phyloP scores from a whole-genome alignment of 192 early-diverging fungal genomes.

The Dissophora globulifera region DNA sequence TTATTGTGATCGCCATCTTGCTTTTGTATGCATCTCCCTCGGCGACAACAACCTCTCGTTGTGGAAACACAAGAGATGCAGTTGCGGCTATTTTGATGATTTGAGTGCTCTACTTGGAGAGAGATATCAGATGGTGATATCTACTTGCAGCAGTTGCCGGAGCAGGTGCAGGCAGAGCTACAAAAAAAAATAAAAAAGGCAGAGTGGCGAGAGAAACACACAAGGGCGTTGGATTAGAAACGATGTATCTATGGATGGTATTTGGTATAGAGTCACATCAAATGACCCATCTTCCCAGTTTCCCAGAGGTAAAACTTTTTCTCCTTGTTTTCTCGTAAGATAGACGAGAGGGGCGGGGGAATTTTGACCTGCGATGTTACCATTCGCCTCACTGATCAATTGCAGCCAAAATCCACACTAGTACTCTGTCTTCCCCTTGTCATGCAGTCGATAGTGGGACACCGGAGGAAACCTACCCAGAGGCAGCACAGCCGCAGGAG shows the following conservation, averaged over 20 bases:
- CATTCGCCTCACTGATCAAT: too few relatives aligned
- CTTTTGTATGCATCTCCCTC: too few relatives aligned
- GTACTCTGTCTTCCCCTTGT: too few relatives aligned
- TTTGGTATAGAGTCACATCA: too few relatives aligned
- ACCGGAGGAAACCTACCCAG: slow-evolving; percentile 42
- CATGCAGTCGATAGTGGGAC: too few relatives aligned
- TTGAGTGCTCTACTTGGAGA: too few relatives aligned
- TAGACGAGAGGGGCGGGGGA: too few relatives aligned
- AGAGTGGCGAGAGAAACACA: background rate
- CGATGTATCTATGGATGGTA: too few relatives aligned
- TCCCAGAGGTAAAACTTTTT: background rate
- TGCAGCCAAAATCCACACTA: too few relatives aligned
- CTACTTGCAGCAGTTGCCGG: slow-evolving; percentile 44
- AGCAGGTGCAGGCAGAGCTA: slow-evolving; percentile 33
- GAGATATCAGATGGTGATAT: background rate
- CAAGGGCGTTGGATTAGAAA: background rate
- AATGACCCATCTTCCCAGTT: background rate
- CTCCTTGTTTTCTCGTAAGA: background rate
- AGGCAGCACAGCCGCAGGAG: slow-evolving; percentile 44
- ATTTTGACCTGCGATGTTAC: too few relatives aligned
- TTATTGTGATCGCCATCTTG: too few relatives aligned
- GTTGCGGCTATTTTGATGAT: background rate
- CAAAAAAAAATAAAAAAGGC: background rate
- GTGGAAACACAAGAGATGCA: background rate
- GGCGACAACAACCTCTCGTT: background rate